Conservation (phyloP, 306 rosid genomes). For the Castanea crenata region DNA sequence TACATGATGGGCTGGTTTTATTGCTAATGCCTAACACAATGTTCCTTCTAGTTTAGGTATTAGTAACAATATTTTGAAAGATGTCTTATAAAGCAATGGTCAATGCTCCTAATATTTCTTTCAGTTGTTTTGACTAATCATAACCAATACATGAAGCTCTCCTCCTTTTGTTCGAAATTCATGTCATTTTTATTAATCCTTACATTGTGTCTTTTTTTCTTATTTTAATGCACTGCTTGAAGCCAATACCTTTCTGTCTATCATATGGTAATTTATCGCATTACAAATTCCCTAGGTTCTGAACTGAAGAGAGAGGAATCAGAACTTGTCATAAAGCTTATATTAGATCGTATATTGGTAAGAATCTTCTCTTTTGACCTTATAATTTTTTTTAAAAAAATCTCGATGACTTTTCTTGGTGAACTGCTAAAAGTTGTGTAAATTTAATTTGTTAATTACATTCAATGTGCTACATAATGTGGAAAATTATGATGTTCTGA, state of each 20-base stretch:
- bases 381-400: not conserved
- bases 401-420: not conserved
- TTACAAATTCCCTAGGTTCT: constrained; percentile 53
- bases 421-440: not conserved
- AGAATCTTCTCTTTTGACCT: constrained; percentile 14
- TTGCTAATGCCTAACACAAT: not conserved
- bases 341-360: constrained; percentile 73
- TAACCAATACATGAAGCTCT: not conserved
- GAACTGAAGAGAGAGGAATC: constrained; percentile 71
- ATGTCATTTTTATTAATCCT: not conserved
- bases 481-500: not conserved
- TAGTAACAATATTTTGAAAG: too few species aligned
- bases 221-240: constrained; percentile 14
- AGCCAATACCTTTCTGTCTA: constrained; percentile 1
- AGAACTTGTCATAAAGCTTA: constrained; percentile 77
- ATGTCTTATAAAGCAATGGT: too few species aligned
- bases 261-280: constrained; percentile 4
- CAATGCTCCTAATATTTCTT: too few species aligned
- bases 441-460: not conserved
- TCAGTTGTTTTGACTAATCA: not conserved
- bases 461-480: not conserved
- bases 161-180: not conserved
- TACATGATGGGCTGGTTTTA: not conserved
- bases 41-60: too few species aligned
- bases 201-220: constrained; percentile 3